Evolutionary conservation across 2,329 filamentous ascomycete species (phyloP).

Genomic region (Pestalotiopsis sp.): DNA sequence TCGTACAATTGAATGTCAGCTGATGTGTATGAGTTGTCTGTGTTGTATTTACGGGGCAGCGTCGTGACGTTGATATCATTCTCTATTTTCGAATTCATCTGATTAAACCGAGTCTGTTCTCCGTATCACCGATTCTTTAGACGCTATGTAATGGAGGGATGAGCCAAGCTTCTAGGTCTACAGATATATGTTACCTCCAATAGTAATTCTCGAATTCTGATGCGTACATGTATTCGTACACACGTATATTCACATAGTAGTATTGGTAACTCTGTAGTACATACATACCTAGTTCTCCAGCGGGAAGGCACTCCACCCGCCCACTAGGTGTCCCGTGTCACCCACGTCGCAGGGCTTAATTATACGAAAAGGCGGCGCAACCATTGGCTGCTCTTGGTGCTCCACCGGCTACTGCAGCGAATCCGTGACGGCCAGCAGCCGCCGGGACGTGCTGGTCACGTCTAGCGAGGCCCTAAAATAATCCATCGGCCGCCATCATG

Average conservation of each 20-base stretch:
- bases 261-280: not conserved
- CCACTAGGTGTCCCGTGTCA: not conserved
- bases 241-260: not conserved
- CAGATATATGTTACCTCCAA: no score
- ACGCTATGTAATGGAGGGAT: no score
- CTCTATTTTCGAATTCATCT: no score
- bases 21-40: no score
- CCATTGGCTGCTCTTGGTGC: not conserved
- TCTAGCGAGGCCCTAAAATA: slow-evolving; percentile 9
- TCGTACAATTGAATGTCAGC: no score
- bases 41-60: no score
- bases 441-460: slow-evolving; percentile 6
- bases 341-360: not conserved
- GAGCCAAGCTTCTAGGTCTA: no score
- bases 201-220: no score
- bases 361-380: not conserved
- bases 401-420: slow-evolving; percentile 7
- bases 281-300: not conserved
- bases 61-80: no score
- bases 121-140: no score
- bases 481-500: not conserved
- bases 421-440: slow-evolving; percentile 6
- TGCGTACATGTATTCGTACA: not conserved
- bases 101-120: no score
- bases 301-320: not conserved